Percentiles rank a stretch among this genome's conserved stretches.
phyloP scores from a whole-genome alignment of 2,329 filamentous ascomycete species.

The Shiraia bambusicola region DNA sequence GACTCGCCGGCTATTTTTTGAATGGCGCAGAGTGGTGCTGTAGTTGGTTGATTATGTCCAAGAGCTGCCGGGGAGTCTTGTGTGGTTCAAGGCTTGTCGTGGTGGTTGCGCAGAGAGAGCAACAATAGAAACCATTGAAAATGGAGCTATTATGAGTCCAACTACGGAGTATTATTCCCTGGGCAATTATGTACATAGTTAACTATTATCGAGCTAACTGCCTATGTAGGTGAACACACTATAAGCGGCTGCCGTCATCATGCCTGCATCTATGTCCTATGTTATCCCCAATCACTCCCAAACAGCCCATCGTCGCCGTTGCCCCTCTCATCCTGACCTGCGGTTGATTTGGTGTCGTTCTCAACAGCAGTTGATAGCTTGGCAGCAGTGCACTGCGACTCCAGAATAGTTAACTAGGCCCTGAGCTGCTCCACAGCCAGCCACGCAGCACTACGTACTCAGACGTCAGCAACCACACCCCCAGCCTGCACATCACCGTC shows the following conservation, averaged over 20 bases:
- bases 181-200: too few relatives aligned
- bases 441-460: slow-evolving; percentile 6
- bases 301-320: not conserved
- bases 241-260: slow-evolving; percentile 5
- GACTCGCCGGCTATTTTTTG: not conserved
- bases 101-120: too few relatives aligned
- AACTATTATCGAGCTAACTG: too few relatives aligned
- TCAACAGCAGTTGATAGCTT: not conserved
- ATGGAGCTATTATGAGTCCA: too few relatives aligned
- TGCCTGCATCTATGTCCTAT: slow-evolving; percentile 1
- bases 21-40: not conserved
- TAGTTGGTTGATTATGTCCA: not conserved
- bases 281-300: slow-evolving; percentile 1
- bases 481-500: slow-evolving; percentile 5
- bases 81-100: not conserved
- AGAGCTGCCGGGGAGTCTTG: not conserved
- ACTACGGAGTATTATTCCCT: too few relatives aligned
- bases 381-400: not conserved
- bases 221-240: slow-evolving; percentile 1
- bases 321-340: not conserved
- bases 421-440: slow-evolving; percentile 2
- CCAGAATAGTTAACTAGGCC: not conserved
- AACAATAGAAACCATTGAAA: too few relatives aligned
- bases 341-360: too few relatives aligned
- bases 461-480: slow-evolving; percentile 3